Base-by-base conservation (phyloP, 495 filamentous ascomycete genomes). In the Aspergillus coremiiformis region DNA sequence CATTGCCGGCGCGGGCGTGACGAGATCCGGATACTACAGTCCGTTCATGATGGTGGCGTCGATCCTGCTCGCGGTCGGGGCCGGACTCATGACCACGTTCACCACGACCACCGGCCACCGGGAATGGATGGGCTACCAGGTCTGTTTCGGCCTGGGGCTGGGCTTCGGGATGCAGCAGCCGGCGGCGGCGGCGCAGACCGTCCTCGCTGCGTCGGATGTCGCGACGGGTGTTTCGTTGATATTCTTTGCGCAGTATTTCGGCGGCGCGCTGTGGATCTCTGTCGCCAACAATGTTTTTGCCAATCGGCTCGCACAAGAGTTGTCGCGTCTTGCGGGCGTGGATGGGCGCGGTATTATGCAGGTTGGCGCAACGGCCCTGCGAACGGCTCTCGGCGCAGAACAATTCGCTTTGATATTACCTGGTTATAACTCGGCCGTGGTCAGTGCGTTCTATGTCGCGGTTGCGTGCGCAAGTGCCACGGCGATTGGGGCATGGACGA, bases 141-240 rank as follows among this genome's bases (percentile, higher is more conserved):
- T 87, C 47, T 52, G 90, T n/a, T 78, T 75, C 46, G 88, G 88
- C 29, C 74, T 85, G 10, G 88, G 86, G 6, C 60, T 89, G 5
- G 88, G 87, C 0, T 67, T 80, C 8, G 85, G 86, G n/a, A 79
- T 89, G 77, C 87, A 90, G 61, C 79, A 83, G 41, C 66, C 79
- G 0, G 73, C 72, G 20, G 72, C 89, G 33, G 83, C 83, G 6
- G 80, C 80, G 6, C 86, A 89, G 56, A 78, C 82, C 0, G 72
- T 78, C 2, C 75, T 89, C 5, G 62, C 72, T 0, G 64, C 63
- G 21, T 66, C 69, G 10, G 82, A 88, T 55, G 73, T 87, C 10
- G 66, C 82, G 7, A 82, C 76, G 3, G 84, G 83, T 21, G 73
- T 83, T 21, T 70, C 83, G 4, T 65, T 86, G 30, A 80, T 85